These are phyloP conservation scores for Dentipellis fragilis DNA, from an alignment of 768 basidiomycete genomes.

Conservation along the genomic window DNA sequence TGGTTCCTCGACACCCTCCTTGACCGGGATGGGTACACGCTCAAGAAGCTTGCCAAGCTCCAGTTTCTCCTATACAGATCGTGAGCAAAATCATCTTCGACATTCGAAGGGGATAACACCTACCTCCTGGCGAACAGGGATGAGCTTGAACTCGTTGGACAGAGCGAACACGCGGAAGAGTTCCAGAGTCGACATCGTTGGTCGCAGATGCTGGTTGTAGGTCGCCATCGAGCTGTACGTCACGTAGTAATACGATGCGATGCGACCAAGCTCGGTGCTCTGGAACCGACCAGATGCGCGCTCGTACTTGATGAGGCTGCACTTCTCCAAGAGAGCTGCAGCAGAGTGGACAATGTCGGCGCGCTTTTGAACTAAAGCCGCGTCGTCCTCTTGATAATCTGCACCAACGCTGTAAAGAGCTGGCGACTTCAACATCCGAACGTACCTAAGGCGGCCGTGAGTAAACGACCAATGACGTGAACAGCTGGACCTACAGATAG, in stretches of 20 bases:
- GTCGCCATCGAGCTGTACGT: conserved; percentile 93
- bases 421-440: conserved; percentile 88
- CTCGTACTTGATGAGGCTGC: conserved; percentile 90
- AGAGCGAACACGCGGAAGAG: conserved; percentile 93
- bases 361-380: conserved; percentile 78
- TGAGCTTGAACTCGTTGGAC: conserved; percentile 89
- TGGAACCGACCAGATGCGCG: conserved; percentile 81
- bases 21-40: conserved; percentile 93
- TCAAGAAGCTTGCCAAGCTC: conserved; percentile 87
- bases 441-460: conserved; percentile 46
- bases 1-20: conserved; percentile 93
- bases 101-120: conserved; percentile 4
- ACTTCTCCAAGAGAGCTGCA: conserved; percentile 88
- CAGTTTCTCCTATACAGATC: conserved; percentile 57
- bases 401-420: conserved; percentile 79
- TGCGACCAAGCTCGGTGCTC: conserved; percentile 86
- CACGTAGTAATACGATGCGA: conserved; percentile 94
- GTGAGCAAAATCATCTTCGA: neutral
- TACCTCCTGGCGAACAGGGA: conserved; percentile 73
- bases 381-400: conserved; percentile 87
- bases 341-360: conserved; percentile 92
- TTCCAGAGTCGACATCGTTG: conserved; percentile 82
- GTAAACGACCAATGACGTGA: conserved; percentile 5
- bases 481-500: conserved; percentile 54
- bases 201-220: conserved; percentile 88